Conservation (phyloP, 2,329 filamentous ascomycete species). For the Colletotrichum destructivum region DNA sequence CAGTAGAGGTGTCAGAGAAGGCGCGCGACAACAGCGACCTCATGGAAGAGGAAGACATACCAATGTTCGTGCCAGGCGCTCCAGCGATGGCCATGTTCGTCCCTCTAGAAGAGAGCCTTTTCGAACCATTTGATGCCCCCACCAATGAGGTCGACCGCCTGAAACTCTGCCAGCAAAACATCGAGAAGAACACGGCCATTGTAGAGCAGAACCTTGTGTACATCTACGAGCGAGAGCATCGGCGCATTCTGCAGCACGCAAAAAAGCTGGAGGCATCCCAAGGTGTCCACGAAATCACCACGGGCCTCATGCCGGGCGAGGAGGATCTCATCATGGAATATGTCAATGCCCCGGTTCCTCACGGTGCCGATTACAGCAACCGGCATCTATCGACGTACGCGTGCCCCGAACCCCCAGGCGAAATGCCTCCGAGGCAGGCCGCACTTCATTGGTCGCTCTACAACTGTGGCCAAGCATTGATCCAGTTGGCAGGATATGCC, state of each 20-base stretch:
- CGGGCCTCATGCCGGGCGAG: slow-evolving; percentile 15
- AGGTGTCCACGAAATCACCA: slow-evolving; percentile 14
- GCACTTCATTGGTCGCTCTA: slow-evolving; percentile 43
- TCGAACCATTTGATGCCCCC: slow-evolving; percentile 46
- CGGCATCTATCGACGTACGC: slow-evolving; percentile 27
- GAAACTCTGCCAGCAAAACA: slow-evolving; percentile 48
- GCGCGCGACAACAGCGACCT: background rate
- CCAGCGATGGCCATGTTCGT: slow-evolving; percentile 50
- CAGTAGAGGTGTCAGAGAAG: background rate
- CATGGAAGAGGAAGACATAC: slow-evolving; percentile 43
- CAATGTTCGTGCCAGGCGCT: slow-evolving; percentile 44
- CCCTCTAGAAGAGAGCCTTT: slow-evolving; percentile 51
- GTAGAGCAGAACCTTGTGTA: slow-evolving; percentile 52
- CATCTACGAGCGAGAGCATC: slow-evolving; percentile 53
- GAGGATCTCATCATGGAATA: slow-evolving; percentile 22
- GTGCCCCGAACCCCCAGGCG: slow-evolving; percentile 10
- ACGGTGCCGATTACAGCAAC: slow-evolving; percentile 18
- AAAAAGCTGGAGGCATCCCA: slow-evolving; percentile 28
- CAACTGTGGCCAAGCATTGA: slow-evolving; percentile 42
- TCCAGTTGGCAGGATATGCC: slow-evolving; percentile 45
- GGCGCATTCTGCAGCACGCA: slow-evolving; percentile 48
- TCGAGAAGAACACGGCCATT: slow-evolving; percentile 50
- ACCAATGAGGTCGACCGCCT: slow-evolving; percentile 49
- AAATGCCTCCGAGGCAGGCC: slow-evolving; percentile 12
- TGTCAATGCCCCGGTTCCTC: slow-evolving; percentile 22